Percentiles rank a stretch among this genome's conserved stretches.
These are phyloP conservation scores for Apostasia shenzhenica DNA, from an alignment of 106 monocot species.

Conservation along the genomic window DNA sequence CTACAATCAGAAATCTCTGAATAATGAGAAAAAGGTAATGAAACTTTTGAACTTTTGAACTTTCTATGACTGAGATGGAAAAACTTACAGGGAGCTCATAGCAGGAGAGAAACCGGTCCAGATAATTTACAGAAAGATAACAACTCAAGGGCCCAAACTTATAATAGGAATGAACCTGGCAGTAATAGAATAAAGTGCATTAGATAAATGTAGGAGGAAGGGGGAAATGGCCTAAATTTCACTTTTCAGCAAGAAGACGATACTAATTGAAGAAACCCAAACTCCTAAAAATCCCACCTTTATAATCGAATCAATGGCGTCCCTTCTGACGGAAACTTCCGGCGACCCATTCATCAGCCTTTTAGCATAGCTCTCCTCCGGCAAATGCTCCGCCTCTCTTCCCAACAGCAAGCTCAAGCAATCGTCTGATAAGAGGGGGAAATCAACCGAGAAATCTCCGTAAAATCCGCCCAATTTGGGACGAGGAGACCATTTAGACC, in stretches of 20 bases:
- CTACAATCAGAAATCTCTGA: conserved; percentile 17
- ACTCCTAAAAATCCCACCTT: conserved; percentile 38
- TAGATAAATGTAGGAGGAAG: background rate
- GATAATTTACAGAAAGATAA: conserved; percentile 68
- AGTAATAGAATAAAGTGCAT: background rate
- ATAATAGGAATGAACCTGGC: conserved; percentile 69
- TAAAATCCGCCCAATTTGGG: conserved; percentile 19
- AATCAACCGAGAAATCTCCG: conserved; percentile 29
- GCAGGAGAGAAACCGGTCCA: conserved; percentile 76
- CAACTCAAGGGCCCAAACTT: conserved; percentile 68
- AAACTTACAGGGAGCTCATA: conserved; percentile 82
- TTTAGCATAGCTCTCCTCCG: conserved; percentile 48
- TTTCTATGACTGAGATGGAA: background rate
- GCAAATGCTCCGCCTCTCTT: conserved; percentile 57
- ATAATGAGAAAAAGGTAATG: background rate
- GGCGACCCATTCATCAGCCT: conserved; percentile 46
- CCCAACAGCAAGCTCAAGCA: conserved; percentile 43
- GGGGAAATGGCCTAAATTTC: background rate
- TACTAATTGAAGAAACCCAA: too few relatives aligned
- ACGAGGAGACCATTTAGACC: background rate
- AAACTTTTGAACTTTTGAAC: background rate
- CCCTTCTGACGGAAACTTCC: conserved; percentile 55
- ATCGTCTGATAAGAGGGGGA: conserved; percentile 67
- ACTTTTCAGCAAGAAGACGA: background rate
- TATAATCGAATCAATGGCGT: conserved; percentile 92